phyloP scores from a whole-genome alignment of 225 moss, liverwort and hornwort species.

The Polytrichum commune region DNA sequence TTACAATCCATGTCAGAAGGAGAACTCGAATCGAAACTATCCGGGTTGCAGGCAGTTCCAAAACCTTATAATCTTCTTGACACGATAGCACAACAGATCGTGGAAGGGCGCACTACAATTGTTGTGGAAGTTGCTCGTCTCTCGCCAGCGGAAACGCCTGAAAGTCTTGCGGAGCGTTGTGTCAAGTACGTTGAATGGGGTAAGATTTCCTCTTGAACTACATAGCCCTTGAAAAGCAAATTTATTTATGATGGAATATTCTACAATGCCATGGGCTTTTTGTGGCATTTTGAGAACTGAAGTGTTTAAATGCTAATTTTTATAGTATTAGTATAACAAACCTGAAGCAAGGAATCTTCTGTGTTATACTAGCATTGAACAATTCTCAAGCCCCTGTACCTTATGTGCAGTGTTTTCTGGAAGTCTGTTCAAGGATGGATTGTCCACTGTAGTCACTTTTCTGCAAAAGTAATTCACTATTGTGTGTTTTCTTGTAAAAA shows the following conservation, averaged over 20 bases:
- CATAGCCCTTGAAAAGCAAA: not conserved
- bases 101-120: slow-evolving; percentile 72
- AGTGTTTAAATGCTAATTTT: not conserved
- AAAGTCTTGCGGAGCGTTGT: slow-evolving; percentile 75
- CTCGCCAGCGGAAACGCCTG: slow-evolving; percentile 86
- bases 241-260: not conserved
- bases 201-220: slow-evolving; percentile 16
- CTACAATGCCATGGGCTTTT: not conserved
- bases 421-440: no score
- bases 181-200: slow-evolving; percentile 76
- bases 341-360: no score
- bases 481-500: slow-evolving; percentile 22
- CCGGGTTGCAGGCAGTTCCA: slow-evolving; percentile 40
- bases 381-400: no score
- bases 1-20: slow-evolving; percentile 56
- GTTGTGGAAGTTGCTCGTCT: slow-evolving; percentile 78
- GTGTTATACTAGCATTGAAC: no score
- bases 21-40: slow-evolving; percentile 68
- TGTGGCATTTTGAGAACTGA: not conserved
- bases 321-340: no score
- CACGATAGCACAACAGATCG: slow-evolving; percentile 60
- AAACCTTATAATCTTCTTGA: slow-evolving; percentile 71
- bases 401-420: no score
- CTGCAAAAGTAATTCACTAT: not conserved
- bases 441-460: no score